Base-by-base conservation (phyloP, 106 monocot genomes). In the Acorus calamus region DNA sequence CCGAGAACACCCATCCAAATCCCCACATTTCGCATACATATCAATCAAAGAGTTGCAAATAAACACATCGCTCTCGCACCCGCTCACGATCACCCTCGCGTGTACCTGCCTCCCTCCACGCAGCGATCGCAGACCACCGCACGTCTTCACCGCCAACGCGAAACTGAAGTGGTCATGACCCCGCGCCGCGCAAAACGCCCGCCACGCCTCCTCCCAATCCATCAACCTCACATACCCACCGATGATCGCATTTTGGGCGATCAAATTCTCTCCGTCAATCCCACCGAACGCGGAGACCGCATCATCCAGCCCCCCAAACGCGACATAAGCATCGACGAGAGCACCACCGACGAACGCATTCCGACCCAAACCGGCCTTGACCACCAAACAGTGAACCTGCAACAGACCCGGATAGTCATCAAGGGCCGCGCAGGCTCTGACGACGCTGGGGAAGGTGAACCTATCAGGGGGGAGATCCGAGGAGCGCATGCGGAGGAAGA, bases 391-490 rank as follows among this genome's bases (percentile, higher is more conserved):
- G 43, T 72, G 72, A 11, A 73, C 4, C 65, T 58, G 65, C n/a
- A 8, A 42, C 42, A 73, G 11, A 3, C 7, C 47, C n/a, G 49
- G 42, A 42, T 14, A 10, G 11, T 57, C 9, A n/a, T 9, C 56
- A 4, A 59, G 48, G 12, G 49, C 57, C 14, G 65, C 53, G 53
- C 64, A 65, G 6, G 57, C 73, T 50, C 65, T 57, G 44, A 73
- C 43, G 42, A 73, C 65, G 14, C 73, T 73, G 4, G 72, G 72
- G 50, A 72, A 72, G 7, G 72, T 72, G 57, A 72, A 72, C 12
- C 45, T 65, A 7, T 58, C 57, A 42, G 65, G 72, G 3, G 55
- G 11, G 58, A 56, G 42, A 4, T 65, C 72, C 41, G 48, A 49
- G 9, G 14, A 46, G 50, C 46, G 44, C 72, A 72, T 65, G 9